Conservation (phyloP, 345 rosid genomes). For the Rhodomyrtus tomentosa region DNA sequence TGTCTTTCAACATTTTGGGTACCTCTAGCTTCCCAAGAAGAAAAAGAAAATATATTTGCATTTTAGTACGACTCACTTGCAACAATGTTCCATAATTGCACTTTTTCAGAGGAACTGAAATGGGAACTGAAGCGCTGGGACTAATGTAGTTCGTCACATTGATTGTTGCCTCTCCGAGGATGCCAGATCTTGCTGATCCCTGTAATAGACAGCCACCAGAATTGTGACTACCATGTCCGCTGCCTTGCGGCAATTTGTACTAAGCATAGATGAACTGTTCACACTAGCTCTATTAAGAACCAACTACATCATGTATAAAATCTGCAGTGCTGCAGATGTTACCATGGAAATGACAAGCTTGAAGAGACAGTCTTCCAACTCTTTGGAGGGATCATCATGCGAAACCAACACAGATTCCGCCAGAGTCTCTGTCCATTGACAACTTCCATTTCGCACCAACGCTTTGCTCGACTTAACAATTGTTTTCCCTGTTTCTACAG, state of each 20-base stretch:
- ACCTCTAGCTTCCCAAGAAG: not conserved
- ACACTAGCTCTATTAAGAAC: not conserved
- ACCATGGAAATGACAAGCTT: slow-evolving; percentile 42
- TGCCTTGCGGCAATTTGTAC: not conserved
- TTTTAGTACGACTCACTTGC: slow-evolving; percentile 25
- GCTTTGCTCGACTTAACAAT: slow-evolving; percentile 33
- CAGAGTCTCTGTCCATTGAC: slow-evolving; percentile 44
- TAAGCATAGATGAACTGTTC: not conserved
- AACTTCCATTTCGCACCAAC: slow-evolving; percentile 28
- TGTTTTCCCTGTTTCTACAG: slow-evolving; percentile 36
- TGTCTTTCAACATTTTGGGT: not conserved
- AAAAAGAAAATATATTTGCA: not conserved
- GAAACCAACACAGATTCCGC: slow-evolving; percentile 32
- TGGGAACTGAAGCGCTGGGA: slow-evolving; percentile 12
- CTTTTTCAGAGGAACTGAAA: slow-evolving; percentile 45
- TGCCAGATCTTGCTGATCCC: slow-evolving; percentile 49
- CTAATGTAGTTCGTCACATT: slow-evolving; percentile 31
- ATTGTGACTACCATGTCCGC: not conserved
- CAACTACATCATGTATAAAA: not conserved
- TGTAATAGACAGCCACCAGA: not conserved
- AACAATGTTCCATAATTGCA: slow-evolving; percentile 36
- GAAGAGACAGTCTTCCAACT: slow-evolving; percentile 20
- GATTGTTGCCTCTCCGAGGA: slow-evolving; percentile 42
- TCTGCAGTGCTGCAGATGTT: not conserved
- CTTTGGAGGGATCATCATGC: slow-evolving; percentile 20